Conservation (phyloP, 2,329 filamentous ascomycete genomes). For the Aaosphaeria pasadenensis region DNA sequence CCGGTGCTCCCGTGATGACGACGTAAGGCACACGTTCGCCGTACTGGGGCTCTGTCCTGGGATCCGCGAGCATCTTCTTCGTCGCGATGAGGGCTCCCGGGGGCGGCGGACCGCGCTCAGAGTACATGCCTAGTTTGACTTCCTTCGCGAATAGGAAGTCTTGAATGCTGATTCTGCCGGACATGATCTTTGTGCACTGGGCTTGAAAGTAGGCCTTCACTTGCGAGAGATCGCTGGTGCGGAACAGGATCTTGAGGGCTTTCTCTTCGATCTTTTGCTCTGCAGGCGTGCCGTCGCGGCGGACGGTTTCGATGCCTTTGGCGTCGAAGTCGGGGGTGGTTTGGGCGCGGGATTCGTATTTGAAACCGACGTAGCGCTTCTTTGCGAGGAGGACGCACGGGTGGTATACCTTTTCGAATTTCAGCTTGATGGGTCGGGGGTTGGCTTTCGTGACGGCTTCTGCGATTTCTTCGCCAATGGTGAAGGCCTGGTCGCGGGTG, state of each 20-base stretch:
- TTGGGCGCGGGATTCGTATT: constrained; percentile 80
- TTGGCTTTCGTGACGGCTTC: constrained; percentile 84
- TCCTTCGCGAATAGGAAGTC: constrained; percentile 96
- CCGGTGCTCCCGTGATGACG: constrained; percentile 83
- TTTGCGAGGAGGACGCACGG: constrained; percentile 93
- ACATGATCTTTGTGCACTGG: constrained; percentile 92
- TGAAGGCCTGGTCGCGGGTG: constrained; percentile 83
- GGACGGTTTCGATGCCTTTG: constrained; percentile 96
- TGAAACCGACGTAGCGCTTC: constrained; percentile 97
- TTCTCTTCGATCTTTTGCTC: constrained; percentile 97
- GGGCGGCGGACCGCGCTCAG: constrained; percentile 73
- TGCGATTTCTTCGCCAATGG: constrained; percentile 89
- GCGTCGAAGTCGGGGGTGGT: constrained; percentile 86
- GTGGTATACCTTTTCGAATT: constrained; percentile 98
- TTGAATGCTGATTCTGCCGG: constrained; percentile 80
- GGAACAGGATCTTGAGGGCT: constrained; percentile 82
- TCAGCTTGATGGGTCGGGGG: constrained; percentile 87
- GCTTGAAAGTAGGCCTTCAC: constrained; percentile 87
- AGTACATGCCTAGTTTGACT: constrained; percentile 86
- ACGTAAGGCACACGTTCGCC: constrained; percentile 95
- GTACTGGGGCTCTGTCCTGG: constrained; percentile 85
- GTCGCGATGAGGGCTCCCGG: constrained; percentile 87
- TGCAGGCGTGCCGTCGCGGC: constrained; percentile 88
- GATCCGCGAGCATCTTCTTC: constrained; percentile 80
- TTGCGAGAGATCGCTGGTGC: constrained; percentile 81